A percentile compares a stretch with the other conserved stretches of the same genome.
Conservation (phyloP, 164 flowering plant genomes). For the Dillenia suffruticosa region DNA sequence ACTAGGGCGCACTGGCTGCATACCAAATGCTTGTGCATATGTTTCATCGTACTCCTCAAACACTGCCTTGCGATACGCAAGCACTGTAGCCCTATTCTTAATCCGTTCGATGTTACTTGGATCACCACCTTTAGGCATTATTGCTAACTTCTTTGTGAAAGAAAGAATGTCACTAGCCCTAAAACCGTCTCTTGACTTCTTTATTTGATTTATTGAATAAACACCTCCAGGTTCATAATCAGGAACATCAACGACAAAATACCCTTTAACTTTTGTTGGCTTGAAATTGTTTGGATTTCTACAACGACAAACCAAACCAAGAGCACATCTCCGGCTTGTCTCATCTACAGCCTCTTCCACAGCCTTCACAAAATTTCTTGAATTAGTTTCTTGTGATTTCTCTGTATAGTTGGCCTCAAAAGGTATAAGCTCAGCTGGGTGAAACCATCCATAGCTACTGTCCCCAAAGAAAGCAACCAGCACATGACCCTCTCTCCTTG, state of each 20-base stretch:
- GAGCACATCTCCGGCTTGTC: constrained; percentile 55
- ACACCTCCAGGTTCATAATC: constrained; percentile 63
- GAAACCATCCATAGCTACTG: constrained; percentile 98
- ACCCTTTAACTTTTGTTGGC: constrained; percentile 48
- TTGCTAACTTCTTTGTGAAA: constrained; percentile 60
- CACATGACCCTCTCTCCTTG: constrained; percentile 62
- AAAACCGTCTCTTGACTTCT: constrained; percentile 57
- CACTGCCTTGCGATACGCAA: constrained; percentile 66
- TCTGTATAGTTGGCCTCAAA: constrained; percentile 67
- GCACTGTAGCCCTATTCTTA: constrained; percentile 46
- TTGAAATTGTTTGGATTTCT: constrained; percentile 61
- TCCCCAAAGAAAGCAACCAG: constrained; percentile 98
- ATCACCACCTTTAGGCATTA: constrained; percentile 34
- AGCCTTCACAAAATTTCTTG: constrained; percentile 62
- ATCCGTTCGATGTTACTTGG: constrained; percentile 34
- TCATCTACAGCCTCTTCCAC: constrained; percentile 96
- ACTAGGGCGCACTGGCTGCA: constrained; percentile 38
- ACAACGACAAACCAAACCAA: constrained; percentile 77
- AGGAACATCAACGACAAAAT: constrained; percentile 66
- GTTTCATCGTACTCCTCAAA: constrained; percentile 94
- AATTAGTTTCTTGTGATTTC: constrained; percentile 64
- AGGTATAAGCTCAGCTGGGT: constrained; percentile 73
- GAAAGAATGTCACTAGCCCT: constrained; percentile 45
- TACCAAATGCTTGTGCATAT: constrained; percentile 90
- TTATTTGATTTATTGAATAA: constrained; percentile 63